phyloP scores from a whole-genome alignment of 2,329 filamentous ascomycete species.

The Aspergillus sp. region DNA sequence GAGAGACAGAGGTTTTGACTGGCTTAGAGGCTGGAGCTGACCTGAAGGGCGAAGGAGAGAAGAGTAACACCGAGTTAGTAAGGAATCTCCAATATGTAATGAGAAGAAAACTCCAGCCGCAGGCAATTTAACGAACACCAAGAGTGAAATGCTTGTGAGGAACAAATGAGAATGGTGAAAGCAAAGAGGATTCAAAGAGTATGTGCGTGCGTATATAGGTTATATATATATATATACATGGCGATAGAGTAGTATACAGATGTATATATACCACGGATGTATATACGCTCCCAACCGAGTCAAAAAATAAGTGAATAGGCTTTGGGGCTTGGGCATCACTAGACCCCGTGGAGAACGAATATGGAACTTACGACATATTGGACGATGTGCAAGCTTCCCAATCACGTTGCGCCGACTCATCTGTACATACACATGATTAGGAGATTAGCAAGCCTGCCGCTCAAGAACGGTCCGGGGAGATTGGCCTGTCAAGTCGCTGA shows the following conservation, averaged over 20 bases:
- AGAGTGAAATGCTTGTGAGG: neutral
- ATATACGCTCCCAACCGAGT: neutral
- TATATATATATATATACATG: conserved; percentile 8
- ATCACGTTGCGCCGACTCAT: conserved; percentile 39
- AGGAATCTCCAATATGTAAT: neutral
- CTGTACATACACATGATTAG: conserved; percentile 39
- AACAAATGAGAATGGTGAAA: conserved; percentile 9
- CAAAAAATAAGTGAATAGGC: conserved; percentile 2
- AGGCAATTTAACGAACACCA: neutral
- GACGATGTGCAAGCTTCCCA: conserved; percentile 33
- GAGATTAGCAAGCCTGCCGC: conserved; percentile 37
- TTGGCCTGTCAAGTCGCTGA: conserved; percentile 31
- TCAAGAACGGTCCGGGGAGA: conserved; percentile 28
- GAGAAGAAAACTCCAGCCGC: neutral
- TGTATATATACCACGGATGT: conserved; percentile 5
- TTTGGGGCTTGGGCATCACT: conserved; percentile 5
- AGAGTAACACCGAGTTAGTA: conserved; percentile 2
- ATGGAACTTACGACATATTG: conserved; percentile 43
- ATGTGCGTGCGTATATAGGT: conserved; percentile 4
- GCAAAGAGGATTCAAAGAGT: neutral
- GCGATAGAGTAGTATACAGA: conserved; percentile 2
- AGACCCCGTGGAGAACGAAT: conserved; percentile 15
- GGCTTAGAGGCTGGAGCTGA: conserved; percentile 44
- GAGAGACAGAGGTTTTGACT: conserved; percentile 40
- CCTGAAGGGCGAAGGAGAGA: conserved; percentile 23